Evolutionary conservation across 441 rosid genomes (phyloP).

Genomic region (Erodium moschatum): DNA sequence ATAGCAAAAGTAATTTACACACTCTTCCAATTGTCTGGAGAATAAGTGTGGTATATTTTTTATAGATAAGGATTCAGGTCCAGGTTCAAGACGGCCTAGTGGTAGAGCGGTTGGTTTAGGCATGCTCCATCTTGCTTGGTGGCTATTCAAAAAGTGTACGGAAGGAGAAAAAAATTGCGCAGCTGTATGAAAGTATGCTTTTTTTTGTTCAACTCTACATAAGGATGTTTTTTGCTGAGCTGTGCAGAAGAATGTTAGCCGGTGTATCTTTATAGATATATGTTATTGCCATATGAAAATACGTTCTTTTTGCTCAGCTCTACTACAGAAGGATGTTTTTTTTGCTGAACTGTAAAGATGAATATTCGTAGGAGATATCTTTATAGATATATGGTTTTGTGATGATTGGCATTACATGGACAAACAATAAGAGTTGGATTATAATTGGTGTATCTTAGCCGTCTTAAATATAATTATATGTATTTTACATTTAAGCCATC

Average conservation of each 20-base stretch:
- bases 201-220: no score
- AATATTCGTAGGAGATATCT: not conserved
- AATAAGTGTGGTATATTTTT: not conserved
- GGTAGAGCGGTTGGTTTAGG: not conserved
- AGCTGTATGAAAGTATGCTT: not conserved
- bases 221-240: no score
- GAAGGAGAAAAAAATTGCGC: not conserved
- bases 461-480: not conserved
- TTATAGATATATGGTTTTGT: not conserved
- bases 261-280: no score
- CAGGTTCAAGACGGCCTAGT: slow-evolving; percentile 1
- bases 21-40: not conserved
- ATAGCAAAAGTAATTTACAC: not conserved
- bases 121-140: not conserved
- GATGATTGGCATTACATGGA: not conserved
- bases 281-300: no score
- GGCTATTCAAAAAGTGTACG: not conserved
- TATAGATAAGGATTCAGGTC: not conserved
- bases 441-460: not conserved
- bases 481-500: not conserved
- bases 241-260: no score
- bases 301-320: no score
- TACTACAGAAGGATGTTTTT: no score
- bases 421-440: not conserved
- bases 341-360: no score